These are phyloP conservation scores for Fusarium camptoceras DNA, from an alignment of 2,329 filamentous ascomycete species.

Conservation along the genomic window DNA sequence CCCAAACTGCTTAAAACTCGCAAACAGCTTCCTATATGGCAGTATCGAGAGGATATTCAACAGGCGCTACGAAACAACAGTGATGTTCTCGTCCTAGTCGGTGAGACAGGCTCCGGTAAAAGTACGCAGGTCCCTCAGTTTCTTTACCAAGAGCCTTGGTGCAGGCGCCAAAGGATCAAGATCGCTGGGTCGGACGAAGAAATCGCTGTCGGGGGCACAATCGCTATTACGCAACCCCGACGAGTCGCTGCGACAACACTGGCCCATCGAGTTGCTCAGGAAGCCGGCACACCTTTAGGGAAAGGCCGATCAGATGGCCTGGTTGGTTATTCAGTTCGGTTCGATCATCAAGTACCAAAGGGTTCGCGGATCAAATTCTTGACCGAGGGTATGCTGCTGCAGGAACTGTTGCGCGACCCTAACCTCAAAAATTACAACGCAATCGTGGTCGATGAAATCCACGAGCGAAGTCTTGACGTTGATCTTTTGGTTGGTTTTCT, in stretches of 20 bases:
- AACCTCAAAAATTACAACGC: conserved; percentile 87
- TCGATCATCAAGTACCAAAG: conserved; percentile 86
- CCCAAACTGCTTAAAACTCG: conserved; percentile 60
- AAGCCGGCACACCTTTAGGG: conserved; percentile 69
- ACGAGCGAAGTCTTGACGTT: conserved; percentile 94
- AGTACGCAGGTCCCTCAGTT: conserved; percentile 97
- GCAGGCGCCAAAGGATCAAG: conserved; percentile 68
- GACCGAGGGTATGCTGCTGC: conserved; percentile 95
- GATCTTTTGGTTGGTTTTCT: conserved; percentile 91
- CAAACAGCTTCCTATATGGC: conserved; percentile 83
- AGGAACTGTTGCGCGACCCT: conserved; percentile 91
- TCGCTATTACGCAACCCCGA: conserved; percentile 94
- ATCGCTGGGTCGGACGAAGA: conserved; percentile 55
- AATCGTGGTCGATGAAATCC: conserved; percentile 94
- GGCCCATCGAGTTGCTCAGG: conserved; percentile 86
- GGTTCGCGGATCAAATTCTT: conserved; percentile 92
- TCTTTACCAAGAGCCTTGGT: conserved; percentile 83
- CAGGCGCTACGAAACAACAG: conserved; percentile 67
- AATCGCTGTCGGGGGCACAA: conserved; percentile 76
- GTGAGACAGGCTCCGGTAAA: conserved; percentile 96
- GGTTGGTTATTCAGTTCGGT: conserved; percentile 95
- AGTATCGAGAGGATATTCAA: conserved; percentile 76
- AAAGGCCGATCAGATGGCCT: conserved; percentile 56
- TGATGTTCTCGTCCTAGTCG: conserved; percentile 85
- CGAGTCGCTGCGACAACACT: conserved; percentile 93